A percentile compares a stretch with the other conserved stretches of the same genome.
phyloP scores from a whole-genome alignment of 352 stramenopile genomes.

The Blastocystis sp. region DNA sequence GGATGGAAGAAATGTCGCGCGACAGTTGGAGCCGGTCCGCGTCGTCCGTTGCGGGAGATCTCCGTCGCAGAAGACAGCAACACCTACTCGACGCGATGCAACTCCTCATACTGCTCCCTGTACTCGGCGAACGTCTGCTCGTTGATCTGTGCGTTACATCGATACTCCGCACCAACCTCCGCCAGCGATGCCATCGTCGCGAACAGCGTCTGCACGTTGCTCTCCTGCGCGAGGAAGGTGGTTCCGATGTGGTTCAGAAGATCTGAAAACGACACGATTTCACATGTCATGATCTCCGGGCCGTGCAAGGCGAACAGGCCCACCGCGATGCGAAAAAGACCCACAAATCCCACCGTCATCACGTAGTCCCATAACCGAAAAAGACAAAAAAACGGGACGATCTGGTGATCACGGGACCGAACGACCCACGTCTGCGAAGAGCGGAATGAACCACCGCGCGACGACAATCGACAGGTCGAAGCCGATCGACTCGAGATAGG shows the following conservation, averaged over 20 bases:
- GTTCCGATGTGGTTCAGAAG: slow-evolving; percentile 17
- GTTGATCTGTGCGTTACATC: neutral
- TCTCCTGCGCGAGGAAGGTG: neutral
- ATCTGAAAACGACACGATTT: slow-evolving; percentile 2
- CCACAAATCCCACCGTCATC: neutral
- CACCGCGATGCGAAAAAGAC: slow-evolving; percentile 9
- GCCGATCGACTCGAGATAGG: neutral
- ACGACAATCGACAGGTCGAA: slow-evolving; percentile 52
- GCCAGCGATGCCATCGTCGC: neutral
- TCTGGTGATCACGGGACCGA: neutral
- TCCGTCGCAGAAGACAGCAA: neutral
- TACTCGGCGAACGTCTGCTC: neutral
- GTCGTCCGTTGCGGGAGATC: neutral
- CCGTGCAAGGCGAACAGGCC: neutral
- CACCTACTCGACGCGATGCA: neutral
- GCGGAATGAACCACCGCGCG: slow-evolving; percentile 35
- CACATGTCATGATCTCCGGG: neutral
- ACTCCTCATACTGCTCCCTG: neutral
- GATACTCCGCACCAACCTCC: neutral
- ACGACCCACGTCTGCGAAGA: slow-evolving; percentile 18
- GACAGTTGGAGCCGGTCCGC: neutral
- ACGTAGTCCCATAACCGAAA: slow-evolving; percentile 9
- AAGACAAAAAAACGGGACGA: neutral
- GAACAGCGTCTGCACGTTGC: neutral
- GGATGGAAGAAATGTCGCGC: neutral